Percentiles rank a stretch among this genome's conserved stretches.
These are phyloP conservation scores for Sugiyamaella neomexicana DNA, from an alignment of 1,139 yeast genomes.

Conservation along the genomic window DNA sequence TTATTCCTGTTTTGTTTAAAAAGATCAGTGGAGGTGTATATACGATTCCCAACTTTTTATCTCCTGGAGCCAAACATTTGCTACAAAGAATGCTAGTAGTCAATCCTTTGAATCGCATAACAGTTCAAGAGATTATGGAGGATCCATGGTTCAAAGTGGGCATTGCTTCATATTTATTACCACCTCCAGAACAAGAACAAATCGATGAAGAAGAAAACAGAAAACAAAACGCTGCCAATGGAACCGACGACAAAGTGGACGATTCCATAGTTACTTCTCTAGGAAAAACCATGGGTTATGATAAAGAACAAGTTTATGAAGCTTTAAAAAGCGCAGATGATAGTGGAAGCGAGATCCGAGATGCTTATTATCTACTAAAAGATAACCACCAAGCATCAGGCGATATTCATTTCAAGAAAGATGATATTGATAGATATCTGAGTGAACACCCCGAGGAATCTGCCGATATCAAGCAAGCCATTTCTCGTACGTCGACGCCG, in stretches of 20 bases:
- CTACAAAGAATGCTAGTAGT: slow-evolving; percentile 94
- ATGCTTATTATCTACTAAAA: slow-evolving; percentile 84
- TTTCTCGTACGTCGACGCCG: slow-evolving; percentile 18
- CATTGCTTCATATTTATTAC: slow-evolving; percentile 78
- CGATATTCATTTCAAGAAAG: slow-evolving; percentile 31
- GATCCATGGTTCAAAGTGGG: slow-evolving; percentile 93
- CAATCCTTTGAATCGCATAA: slow-evolving; percentile 91
- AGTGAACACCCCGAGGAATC: slow-evolving; percentile 26
- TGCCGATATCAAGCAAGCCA: slow-evolving; percentile 8
- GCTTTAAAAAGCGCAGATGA: slow-evolving; percentile 53
- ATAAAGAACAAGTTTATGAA: slow-evolving; percentile 78
- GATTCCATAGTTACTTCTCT: slow-evolving; percentile 79
- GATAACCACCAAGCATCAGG: slow-evolving; percentile 53
- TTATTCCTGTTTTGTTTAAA: slow-evolving; percentile 92
- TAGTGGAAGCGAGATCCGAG: slow-evolving; percentile 72
- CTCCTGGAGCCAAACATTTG: slow-evolving; percentile 83
- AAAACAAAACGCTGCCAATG: slow-evolving; percentile 35
- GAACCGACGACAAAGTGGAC: slow-evolving; percentile 51
- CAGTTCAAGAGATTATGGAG: slow-evolving; percentile 90
- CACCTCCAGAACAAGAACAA: slow-evolving; percentile 49
- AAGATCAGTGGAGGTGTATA: slow-evolving; percentile 95
- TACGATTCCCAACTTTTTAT: slow-evolving; percentile 84
- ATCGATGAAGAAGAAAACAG: slow-evolving; percentile 35
- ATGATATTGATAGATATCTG: slow-evolving; percentile 40
- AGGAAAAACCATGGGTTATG: slow-evolving; percentile 89